A percentile compares a stretch with the other conserved stretches of the same genome.
Conservation (phyloP, 768 basidiomycete genomes). For the Mycena alexandri region DNA sequence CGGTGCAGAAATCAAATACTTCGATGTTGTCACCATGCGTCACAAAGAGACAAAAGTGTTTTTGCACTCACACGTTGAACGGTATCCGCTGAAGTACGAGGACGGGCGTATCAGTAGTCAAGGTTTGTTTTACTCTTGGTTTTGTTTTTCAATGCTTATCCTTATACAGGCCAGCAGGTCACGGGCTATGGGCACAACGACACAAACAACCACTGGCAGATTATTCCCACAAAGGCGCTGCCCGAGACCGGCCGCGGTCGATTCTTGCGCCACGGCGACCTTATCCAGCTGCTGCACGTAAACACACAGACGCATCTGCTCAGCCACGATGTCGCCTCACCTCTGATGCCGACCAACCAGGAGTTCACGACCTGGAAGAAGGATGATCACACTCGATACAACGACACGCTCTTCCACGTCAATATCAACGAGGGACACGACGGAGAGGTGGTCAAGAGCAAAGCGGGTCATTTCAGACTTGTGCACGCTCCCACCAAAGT, state of each 20-base stretch:
- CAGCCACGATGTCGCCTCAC: constrained; percentile 97
- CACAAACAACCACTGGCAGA: constrained; percentile 95
- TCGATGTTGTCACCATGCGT: constrained; percentile 86
- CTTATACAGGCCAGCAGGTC: constrained; percentile 87
- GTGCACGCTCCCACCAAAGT: constrained; percentile 92
- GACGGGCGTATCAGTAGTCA: constrained; percentile 96
- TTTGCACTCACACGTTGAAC: constrained; percentile 92
- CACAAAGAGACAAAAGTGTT: constrained; percentile 96
- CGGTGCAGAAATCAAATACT: constrained; percentile 89
- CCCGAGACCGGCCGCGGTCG: constrained; percentile 95
- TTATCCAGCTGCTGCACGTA: constrained; percentile 90
- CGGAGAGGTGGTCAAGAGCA: constrained; percentile 91
- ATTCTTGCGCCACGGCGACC: constrained; percentile 89
- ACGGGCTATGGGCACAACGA: constrained; percentile 96
- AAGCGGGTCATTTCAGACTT: constrained; percentile 92
- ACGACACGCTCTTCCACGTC: constrained; percentile 91
- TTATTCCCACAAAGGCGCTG: constrained; percentile 94
- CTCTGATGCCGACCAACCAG: constrained; percentile 97
- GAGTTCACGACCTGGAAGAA: constrained; percentile 95
- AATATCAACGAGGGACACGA: constrained; percentile 78
- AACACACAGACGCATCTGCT: constrained; percentile 86
- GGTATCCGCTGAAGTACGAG: constrained; percentile 93
- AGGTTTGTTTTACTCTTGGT: constrained; percentile 58
- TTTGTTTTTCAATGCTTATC: not conserved
- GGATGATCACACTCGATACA: constrained; percentile 81